A percentile compares a stretch with the other conserved stretches of the same genome.
phyloP scores from a whole-genome alignment of 768 basidiomycete species.

The Candolleomyces aberdarensis region DNA sequence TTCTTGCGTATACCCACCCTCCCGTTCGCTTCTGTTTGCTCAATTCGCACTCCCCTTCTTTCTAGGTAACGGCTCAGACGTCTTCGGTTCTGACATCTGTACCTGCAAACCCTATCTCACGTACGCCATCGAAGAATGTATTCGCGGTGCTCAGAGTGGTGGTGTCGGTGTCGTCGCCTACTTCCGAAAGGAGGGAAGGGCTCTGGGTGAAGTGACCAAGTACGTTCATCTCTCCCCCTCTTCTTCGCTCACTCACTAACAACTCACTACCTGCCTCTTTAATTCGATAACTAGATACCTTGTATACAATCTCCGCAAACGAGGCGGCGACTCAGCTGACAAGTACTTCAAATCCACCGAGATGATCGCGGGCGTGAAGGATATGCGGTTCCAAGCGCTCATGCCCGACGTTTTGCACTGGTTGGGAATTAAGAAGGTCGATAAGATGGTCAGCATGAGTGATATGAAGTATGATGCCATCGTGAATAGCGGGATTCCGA shows the following conservation, averaged over 20 bases:
- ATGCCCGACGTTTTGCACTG: conserved; percentile 98
- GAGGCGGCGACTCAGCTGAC: conserved; percentile 89
- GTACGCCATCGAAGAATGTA: conserved; percentile 92
- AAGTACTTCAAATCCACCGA: conserved; percentile 95
- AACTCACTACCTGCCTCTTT: neutral
- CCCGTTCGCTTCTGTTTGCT: neutral
- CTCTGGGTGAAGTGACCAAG: conserved; percentile 92
- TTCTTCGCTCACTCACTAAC: neutral
- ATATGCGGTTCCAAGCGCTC: conserved; percentile 90
- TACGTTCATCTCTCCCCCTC: conserved; percentile 27
- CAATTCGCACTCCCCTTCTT: neutral
- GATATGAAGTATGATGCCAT: conserved; percentile 98
- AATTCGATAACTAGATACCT: conserved; percentile 67
- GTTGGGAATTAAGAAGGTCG: conserved; percentile 88
- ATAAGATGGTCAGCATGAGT: conserved; percentile 89
- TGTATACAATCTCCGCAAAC: conserved; percentile 95
- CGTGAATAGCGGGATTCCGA: conserved; percentile 82
- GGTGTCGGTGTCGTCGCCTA: conserved; percentile 94
- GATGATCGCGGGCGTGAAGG: conserved; percentile 90
- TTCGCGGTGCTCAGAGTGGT: conserved; percentile 60
- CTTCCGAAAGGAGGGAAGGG: conserved; percentile 92
- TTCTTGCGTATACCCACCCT: neutral
- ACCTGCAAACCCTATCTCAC: conserved; percentile 92
- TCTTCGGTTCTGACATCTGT: conserved; percentile 91
- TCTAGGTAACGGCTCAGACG: conserved; percentile 90